Evolutionary conservation across 805 yeast genomes (phyloP).

Genomic region (Lipomyces mesembrius): DNA sequence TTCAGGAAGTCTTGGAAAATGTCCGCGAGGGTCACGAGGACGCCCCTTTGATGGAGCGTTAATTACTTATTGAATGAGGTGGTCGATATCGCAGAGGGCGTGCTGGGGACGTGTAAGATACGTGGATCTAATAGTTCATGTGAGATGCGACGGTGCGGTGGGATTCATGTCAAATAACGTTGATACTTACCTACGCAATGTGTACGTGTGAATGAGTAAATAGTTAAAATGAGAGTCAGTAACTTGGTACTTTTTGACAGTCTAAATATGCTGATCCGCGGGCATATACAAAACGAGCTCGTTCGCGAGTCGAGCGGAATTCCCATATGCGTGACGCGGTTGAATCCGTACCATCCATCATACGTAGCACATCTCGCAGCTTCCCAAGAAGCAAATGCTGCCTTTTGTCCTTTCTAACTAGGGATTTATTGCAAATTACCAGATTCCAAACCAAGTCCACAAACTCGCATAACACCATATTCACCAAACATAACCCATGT

Average conservation of each 20-base stretch:
- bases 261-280: too few relatives aligned
- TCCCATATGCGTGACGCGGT: too few relatives aligned
- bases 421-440: background rate
- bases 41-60: conserved; percentile 5
- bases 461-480: background rate
- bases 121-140: background rate
- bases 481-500: background rate
- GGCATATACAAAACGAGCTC: too few relatives aligned
- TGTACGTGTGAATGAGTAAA: background rate
- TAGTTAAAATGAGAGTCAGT: background rate
- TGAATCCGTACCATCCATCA: too few relatives aligned
- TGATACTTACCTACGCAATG: background rate
- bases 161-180: background rate
- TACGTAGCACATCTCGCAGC: too few relatives aligned
- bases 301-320: too few relatives aligned
- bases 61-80: background rate
- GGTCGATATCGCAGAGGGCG: background rate
- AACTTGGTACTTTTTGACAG: too few relatives aligned
- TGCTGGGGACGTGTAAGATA: background rate
- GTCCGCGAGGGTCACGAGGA: conserved; percentile 18
- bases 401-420: background rate
- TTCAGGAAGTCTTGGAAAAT: conserved; percentile 11
- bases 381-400: background rate
- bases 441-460: background rate
- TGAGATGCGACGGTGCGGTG: background rate